phyloP scores from a whole-genome alignment of 768 basidiomycete genomes.

The Amanita inopinata region DNA sequence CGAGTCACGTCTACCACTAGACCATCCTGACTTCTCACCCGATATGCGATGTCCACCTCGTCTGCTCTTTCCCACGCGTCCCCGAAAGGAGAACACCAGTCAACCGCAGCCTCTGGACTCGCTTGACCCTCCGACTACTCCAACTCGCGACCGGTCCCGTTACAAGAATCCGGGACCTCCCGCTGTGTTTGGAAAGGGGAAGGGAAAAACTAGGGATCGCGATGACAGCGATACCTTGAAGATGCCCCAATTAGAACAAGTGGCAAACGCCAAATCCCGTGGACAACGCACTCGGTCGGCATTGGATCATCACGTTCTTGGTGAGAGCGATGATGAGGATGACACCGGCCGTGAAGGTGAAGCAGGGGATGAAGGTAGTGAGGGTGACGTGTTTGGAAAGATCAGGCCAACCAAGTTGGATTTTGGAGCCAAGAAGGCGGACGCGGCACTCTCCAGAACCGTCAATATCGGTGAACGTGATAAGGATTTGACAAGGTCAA shows the following conservation, averaged over 20 bases:
- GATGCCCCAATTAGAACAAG: not conserved
- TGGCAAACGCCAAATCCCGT: not conserved
- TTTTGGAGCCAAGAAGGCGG: not conserved
- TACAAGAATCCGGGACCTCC: too few relatives aligned
- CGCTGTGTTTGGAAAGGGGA: not conserved
- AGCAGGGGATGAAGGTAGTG: not conserved
- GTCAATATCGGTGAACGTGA: not conserved
- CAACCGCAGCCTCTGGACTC: not conserved
- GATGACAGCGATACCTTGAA: not conserved
- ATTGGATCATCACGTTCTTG: not conserved
- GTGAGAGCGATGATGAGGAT: slow-evolving; percentile 4
- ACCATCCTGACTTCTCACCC: slow-evolving; percentile 60
- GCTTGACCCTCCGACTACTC: not conserved
- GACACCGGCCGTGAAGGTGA: not conserved
- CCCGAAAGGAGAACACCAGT: slow-evolving; percentile 12
- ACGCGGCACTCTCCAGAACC: not conserved
- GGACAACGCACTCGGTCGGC: not conserved
- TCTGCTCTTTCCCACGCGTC: slow-evolving; percentile 39
- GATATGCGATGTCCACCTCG: slow-evolving; percentile 43
- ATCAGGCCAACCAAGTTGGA: slow-evolving; percentile 4
- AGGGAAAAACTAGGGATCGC: not conserved
- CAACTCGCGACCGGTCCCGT: not conserved
- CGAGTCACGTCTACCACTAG: slow-evolving; percentile 44
- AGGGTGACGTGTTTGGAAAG: not conserved
- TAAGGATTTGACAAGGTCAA: not conserved